These are phyloP conservation scores for Citrullus colocynthis DNA, from an alignment of 306 rosid genomes.

Conservation along the genomic window DNA sequence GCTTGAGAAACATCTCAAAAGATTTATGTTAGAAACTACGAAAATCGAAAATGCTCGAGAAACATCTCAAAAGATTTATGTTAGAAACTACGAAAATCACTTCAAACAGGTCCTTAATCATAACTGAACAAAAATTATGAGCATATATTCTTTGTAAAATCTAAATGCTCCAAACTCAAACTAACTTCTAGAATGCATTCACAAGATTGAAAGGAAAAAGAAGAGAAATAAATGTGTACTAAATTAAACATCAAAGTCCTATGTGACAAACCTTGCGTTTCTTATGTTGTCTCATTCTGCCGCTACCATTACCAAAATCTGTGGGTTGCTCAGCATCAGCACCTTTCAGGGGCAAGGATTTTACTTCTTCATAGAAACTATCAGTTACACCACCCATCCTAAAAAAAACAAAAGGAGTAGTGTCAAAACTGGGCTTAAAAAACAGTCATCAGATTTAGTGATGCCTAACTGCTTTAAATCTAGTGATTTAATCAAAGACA, in stretches of 20 bases:
- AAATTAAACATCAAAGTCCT: neutral
- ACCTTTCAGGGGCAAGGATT: constrained; percentile 50
- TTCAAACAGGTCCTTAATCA: too few relatives aligned
- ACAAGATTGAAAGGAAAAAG: neutral
- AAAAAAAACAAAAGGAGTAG: constrained; percentile 13
- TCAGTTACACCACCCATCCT: constrained; percentile 80
- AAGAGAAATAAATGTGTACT: neutral
- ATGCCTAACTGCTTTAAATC: neutral
- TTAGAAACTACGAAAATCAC: neutral
- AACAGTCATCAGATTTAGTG: neutral
- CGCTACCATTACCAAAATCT: constrained; percentile 22
- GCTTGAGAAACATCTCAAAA: neutral
- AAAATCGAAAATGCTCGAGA: neutral
- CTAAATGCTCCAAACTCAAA: neutral
- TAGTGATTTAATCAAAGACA: neutral
- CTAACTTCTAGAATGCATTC: neutral
- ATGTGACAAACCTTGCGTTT: constrained; percentile 51
- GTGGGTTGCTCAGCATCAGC: constrained; percentile 23
- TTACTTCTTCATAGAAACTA: constrained; percentile 67
- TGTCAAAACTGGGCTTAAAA: neutral
- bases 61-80: neutral
- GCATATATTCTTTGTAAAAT: neutral
- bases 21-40: neutral
- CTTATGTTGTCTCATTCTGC: constrained; percentile 33
- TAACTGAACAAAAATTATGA: neutral